These are phyloP conservation scores for Debaryomyces subglobosus DNA, from an alignment of 1,139 yeast species.

Conservation along the genomic window DNA sequence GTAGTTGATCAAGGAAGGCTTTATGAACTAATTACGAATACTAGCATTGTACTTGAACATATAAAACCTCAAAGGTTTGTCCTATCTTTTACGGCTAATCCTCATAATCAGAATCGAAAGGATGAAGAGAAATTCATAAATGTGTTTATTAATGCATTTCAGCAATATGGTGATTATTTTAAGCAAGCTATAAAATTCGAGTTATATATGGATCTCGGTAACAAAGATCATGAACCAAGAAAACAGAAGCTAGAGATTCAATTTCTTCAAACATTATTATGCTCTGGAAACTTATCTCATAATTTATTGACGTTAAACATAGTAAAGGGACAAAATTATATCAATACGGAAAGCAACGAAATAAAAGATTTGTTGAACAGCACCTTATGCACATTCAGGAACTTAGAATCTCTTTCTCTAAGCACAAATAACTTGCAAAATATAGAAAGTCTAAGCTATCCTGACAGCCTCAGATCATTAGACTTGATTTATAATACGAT, in stretches of 20 bases:
- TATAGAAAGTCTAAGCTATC: slow-evolving; percentile 15
- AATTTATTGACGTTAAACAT: slow-evolving; percentile 19
- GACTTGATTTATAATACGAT: slow-evolving; percentile 19
- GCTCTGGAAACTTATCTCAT: slow-evolving; percentile 9
- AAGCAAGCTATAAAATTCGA: slow-evolving; percentile 13
- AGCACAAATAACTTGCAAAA: slow-evolving; percentile 15
- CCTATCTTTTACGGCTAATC: slow-evolving; percentile 13
- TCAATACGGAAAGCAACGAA: neutral
- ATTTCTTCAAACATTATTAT: slow-evolving; percentile 10
- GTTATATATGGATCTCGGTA: slow-evolving; percentile 18
- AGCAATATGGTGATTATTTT: slow-evolving; percentile 11
- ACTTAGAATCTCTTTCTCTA: slow-evolving; percentile 18
- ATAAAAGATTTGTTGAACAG: slow-evolving; percentile 9
- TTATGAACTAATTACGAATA: neutral
- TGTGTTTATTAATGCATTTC: slow-evolving; percentile 5
- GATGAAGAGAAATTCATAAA: slow-evolving; percentile 6
- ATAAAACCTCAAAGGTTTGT: slow-evolving; percentile 18
- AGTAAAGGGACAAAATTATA: slow-evolving; percentile 17
- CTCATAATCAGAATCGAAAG: slow-evolving; percentile 3
- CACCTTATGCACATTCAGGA: slow-evolving; percentile 12
- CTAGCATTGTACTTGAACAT: neutral
- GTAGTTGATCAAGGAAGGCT: neutral
- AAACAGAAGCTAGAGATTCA: slow-evolving; percentile 12
- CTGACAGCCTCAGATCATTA: slow-evolving; percentile 15
- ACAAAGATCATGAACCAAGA: slow-evolving; percentile 11